Evolutionary conservation across 129 eudicot species (phyloP), one percentile per base, ranked within the genome.

Genomic region (Saposhnikovia divaricata): DNA sequence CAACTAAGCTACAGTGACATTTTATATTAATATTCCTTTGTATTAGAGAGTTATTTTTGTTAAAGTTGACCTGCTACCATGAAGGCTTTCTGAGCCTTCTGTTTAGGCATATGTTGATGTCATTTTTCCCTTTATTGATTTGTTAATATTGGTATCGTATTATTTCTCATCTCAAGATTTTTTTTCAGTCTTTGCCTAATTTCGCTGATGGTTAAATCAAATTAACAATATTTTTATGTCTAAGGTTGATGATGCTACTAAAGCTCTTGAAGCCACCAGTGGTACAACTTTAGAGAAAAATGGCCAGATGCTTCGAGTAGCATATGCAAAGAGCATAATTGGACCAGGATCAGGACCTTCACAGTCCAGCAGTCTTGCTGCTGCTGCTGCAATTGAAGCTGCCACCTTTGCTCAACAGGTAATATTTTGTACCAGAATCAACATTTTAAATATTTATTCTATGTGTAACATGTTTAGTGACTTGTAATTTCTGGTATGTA

Each of bases 381-480:
- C n/a, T n/a, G n/a, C n/a, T n/a, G 97, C 99, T 70, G 99, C 99
- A 79, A 95, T 95, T 66, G 99, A 95, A 85, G 99, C 99, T 74
- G 99, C 99, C 61, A 79, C 99, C 28, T 95, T 95, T 90, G 82
- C 99, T 79, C 99, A 95, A 75, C 99, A 95, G 93, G 99, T 95
- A 68, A 42, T 40, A 2, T 9, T 40, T 69, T 39, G 37, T 70
- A 5, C 53, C 47, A 23, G 1, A 1, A 34, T 34, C 19, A 11
- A 25, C n/a, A n/a, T 9, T 2, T 61, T 9, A n/a, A 9, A 8
- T n/a, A n/a, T 9, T 25, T n/a, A n/a, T 9, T 9, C 14, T 15
- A 3, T 3, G 66, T 57, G 12, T 23, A 57, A 57, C 66, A 57
- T 9, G 8, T 57, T 1, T 57, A 0, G 4, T 61, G 69, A 61